A percentile compares a stretch with the other conserved stretches of the same genome.
phyloP scores from a whole-genome alignment of 2,329 filamentous ascomycete genomes.

The Coniochaeta pulveracea region DNA sequence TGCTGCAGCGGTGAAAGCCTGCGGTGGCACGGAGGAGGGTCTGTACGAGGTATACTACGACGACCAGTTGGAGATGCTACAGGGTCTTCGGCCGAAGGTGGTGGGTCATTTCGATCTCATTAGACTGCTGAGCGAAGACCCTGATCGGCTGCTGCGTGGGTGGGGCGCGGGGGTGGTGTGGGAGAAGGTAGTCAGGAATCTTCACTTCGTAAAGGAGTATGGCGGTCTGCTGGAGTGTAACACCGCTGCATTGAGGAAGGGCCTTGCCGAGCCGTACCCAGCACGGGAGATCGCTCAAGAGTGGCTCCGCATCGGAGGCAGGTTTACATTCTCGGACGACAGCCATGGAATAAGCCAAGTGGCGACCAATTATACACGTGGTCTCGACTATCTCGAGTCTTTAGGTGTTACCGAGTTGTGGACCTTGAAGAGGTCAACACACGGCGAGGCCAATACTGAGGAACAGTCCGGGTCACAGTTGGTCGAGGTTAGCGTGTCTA shows the following conservation, averaged over 20 bases:
- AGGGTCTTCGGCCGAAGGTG: slow-evolving; percentile 57
- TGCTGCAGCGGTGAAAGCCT: slow-evolving; percentile 32
- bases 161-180: slow-evolving; percentile 44
- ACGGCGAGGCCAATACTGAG: background rate
- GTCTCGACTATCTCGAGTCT: slow-evolving; percentile 57
- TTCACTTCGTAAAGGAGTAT: slow-evolving; percentile 58
- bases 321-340: slow-evolving; percentile 88
- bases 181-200: slow-evolving; percentile 61
- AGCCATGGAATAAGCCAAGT: slow-evolving; percentile 84
- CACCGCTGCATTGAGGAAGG: slow-evolving; percentile 77
- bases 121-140: slow-evolving; percentile 62
- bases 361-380: slow-evolving; percentile 67
- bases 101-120: slow-evolving; percentile 95
- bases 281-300: slow-evolving; percentile 66
- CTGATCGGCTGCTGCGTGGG: slow-evolving; percentile 44
- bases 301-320: slow-evolving; percentile 62
- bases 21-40: slow-evolving; percentile 48
- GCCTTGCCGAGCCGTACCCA: slow-evolving; percentile 83
- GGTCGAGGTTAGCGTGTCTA: slow-evolving; percentile 18
- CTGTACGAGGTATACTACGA: slow-evolving; percentile 84
- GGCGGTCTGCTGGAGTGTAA: slow-evolving; percentile 86
- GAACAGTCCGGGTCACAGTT: too few relatives aligned
- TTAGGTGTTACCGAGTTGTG: slow-evolving; percentile 55
- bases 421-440: slow-evolving; percentile 30
- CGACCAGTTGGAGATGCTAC: slow-evolving; percentile 72